These are phyloP conservation scores for Polyplosphaeria fusca DNA, from an alignment of 495 filamentous ascomycete genomes.

Conservation along the genomic window DNA sequence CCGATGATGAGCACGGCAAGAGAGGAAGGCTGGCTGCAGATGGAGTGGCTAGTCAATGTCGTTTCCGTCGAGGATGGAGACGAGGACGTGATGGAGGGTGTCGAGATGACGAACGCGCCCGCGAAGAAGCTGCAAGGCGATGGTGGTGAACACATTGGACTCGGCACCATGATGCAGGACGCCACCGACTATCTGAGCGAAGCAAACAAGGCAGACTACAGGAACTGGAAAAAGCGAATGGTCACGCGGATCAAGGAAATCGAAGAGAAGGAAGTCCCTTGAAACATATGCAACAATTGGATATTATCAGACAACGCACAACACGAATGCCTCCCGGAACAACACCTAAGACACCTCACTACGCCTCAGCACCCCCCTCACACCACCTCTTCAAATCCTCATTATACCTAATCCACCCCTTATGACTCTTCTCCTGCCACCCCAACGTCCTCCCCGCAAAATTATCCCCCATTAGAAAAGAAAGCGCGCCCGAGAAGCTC, in stretches of 20 bases:
- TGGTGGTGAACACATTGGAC: constrained; percentile 48
- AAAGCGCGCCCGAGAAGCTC: background rate
- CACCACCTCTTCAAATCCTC: constrained; percentile 2
- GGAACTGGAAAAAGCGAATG: constrained; percentile 68
- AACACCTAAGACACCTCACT: no score
- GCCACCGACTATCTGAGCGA: constrained; percentile 77
- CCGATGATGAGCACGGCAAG: constrained; percentile 33
- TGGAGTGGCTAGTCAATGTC: constrained; percentile 40
- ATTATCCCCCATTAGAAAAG: background rate
- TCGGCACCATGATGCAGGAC: constrained; percentile 83
- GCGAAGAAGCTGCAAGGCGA: constrained; percentile 25
- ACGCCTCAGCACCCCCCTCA: no score
- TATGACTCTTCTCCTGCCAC: background rate
- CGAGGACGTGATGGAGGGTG: constrained; percentile 40
- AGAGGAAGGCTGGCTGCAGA: constrained; percentile 35
- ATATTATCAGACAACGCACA: no score
- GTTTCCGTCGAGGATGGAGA: constrained; percentile 29
- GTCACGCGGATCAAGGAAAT: constrained; percentile 55
- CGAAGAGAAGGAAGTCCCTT: constrained; percentile 27
- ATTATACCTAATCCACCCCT: background rate
- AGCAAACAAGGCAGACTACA: constrained; percentile 62
- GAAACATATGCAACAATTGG: no score
- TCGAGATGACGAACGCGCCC: constrained; percentile 38
- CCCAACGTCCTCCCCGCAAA: background rate
- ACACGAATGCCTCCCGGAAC: no score